Base-by-base conservation (phyloP, 2,329 filamentous ascomycete genomes). In the Aspergillus fumigatus region DNA sequence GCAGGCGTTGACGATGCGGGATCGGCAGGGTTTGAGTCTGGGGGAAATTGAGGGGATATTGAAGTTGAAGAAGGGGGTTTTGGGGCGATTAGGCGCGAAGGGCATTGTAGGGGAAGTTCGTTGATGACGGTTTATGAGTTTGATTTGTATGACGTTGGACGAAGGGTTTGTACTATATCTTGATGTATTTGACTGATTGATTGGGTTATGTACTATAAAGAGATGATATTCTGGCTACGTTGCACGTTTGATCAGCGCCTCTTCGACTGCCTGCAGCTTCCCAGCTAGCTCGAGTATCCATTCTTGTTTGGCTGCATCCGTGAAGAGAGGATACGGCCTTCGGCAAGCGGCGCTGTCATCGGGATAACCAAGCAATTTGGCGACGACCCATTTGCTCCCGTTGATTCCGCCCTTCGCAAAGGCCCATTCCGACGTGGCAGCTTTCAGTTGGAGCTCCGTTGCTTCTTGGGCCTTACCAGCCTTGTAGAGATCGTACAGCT, bases 401-500 rank as follows among this genome's bases (percentile, higher is more conserved):
- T 84, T 84, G 66, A 85, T 83, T n/a, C 81, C 82, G 3, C 80
- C 79, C 66, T 82, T 83, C 27, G 71, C 80, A 53, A 85, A 82
- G 1, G 80, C 82, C 77, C 78, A 82, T 72, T 84, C 82, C 56
- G 77, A 76, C 63, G 78, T 71, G 6, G 78, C 80, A 40, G 84
- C 72, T 68, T 80, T 75, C 51, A 80, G 70, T 67, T 84, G 82
- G 4, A 80, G 71, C 2, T 73, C 71, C 26, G 77, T 73, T 0
- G 82, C 82, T 65, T 82, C 79, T 10, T 75, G 68, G 9, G 70
- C 56, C 64, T 80, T 77, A 10, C 81, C 81, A 2, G 75, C 67
- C 50, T 67, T 71, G 65, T 75, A 82, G 14, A 83, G 72, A 54
- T 82, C 71, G 67, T 75, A 82, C 29, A 81, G 75, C 45, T 75